A percentile compares a stretch with the other conserved stretches of the same genome.
Evolutionary conservation across 495 filamentous ascomycete species (phyloP).

Genomic region (Aspergillus ellipticus): DNA sequence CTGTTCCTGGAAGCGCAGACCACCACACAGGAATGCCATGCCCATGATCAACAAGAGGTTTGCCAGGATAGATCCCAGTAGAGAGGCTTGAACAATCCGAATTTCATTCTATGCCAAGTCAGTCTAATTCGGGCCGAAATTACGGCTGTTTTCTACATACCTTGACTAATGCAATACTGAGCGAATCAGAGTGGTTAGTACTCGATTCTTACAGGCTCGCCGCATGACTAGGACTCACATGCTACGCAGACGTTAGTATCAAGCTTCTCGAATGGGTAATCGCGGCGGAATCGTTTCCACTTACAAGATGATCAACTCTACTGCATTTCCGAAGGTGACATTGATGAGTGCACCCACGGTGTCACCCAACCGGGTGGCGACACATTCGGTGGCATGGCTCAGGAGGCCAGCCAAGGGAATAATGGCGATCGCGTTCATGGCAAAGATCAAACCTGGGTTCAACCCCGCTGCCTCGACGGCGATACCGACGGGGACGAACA

Average conservation of each 20-base stretch:
- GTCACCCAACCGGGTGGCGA: constrained; percentile 73
- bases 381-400: constrained; percentile 75
- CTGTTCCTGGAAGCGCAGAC: constrained; percentile 84
- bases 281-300: neutral
- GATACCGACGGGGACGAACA: constrained; percentile 81
- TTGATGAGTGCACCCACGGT: constrained; percentile 79
- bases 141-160: constrained; percentile 2
- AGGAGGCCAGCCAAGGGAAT: constrained; percentile 78
- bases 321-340: constrained; percentile 85
- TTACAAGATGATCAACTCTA: constrained; percentile 83
- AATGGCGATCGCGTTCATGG: constrained; percentile 79
- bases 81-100: constrained; percentile 80
- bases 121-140: constrained; percentile 19
- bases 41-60: constrained; percentile 86
- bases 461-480: constrained; percentile 51
- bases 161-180: constrained; percentile 33
- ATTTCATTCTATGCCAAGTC: constrained; percentile 65
- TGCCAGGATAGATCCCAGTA: constrained; percentile 83
- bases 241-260: constrained; percentile 11
- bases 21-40: constrained; percentile 85
- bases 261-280: neutral
- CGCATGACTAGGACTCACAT: constrained; percentile 12
- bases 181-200: neutral
- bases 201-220: neutral
- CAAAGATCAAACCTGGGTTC: constrained; percentile 58